These are phyloP conservation scores for Malus sylvestris DNA, from an alignment of 306 rosid species.

Conservation along the genomic window DNA sequence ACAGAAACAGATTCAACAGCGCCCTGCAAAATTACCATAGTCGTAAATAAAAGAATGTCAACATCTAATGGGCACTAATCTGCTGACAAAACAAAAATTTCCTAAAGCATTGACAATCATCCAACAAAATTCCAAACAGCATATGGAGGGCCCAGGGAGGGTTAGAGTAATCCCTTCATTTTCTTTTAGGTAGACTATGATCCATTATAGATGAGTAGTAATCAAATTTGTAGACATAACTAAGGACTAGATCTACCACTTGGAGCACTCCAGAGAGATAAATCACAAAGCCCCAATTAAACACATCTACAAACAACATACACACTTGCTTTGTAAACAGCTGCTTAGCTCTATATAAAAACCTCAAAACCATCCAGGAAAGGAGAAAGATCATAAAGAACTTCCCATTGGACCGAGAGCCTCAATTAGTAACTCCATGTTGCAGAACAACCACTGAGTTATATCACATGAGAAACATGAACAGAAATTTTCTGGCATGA, in stretches of 20 bases:
- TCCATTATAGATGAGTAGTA: not conserved
- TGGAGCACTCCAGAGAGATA: not conserved
- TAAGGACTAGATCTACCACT: no score
- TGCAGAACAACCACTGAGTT: not conserved
- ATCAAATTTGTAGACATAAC: no score
- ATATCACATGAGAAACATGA: not conserved
- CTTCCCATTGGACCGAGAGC: not conserved
- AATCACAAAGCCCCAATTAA: not conserved
- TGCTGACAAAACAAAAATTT: constrained; percentile 15
- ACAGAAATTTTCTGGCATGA: not conserved
- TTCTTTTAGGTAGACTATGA: not conserved
- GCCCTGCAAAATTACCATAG: constrained; percentile 58
- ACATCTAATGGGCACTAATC: constrained; percentile 7
- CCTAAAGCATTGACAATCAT: not conserved
- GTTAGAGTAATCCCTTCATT: not conserved
- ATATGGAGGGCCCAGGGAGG: not conserved
- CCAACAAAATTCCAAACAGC: not conserved
- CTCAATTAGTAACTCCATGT: not conserved
- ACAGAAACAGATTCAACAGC: constrained; percentile 81
- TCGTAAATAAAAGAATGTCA: constrained; percentile 23
- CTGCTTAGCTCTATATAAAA: not conserved
- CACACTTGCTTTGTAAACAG: not conserved
- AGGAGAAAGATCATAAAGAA: not conserved
- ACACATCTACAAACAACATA: not conserved
- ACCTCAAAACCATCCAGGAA: not conserved